These are phyloP conservation scores for Yamadazyma conglobata DNA, from an alignment of 1,139 yeast genomes.

Conservation along the genomic window DNA sequence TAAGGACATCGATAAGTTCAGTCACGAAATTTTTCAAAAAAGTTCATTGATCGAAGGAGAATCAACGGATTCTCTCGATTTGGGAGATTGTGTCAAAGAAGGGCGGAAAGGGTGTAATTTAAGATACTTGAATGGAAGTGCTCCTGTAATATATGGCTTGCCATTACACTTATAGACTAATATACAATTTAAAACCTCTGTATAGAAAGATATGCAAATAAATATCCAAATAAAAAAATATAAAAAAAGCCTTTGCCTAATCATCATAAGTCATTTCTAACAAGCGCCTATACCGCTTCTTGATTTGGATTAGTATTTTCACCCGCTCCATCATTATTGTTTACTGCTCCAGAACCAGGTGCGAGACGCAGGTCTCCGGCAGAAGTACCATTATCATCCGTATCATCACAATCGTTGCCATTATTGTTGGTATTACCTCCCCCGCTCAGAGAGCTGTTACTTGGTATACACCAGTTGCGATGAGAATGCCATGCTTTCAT, in stretches of 20 bases:
- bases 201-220: no score
- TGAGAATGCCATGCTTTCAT: constrained; percentile 90
- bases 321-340: neutral
- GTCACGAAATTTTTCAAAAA: constrained; percentile 51
- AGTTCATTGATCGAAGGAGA: constrained; percentile 52
- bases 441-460: constrained; percentile 20
- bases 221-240: no score
- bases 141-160: constrained; percentile 31
- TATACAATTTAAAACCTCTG: no score
- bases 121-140: constrained; percentile 30
- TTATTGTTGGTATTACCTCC: constrained; percentile 3
- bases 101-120: constrained; percentile 67
- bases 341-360: neutral
- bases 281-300: no score
- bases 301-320: neutral
- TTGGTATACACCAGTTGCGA: constrained; percentile 86
- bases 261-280: no score
- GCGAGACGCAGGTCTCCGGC: no score
- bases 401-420: no score
- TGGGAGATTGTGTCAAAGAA: constrained; percentile 21
- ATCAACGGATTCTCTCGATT: constrained; percentile 2
- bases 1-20: constrained; percentile 84
- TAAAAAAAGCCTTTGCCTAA: no score
- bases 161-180: constrained; percentile 16
- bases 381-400: neutral